phyloP scores from a whole-genome alignment of 2,329 filamentous ascomycete species.

The Aspergillus tubingensis region DNA sequence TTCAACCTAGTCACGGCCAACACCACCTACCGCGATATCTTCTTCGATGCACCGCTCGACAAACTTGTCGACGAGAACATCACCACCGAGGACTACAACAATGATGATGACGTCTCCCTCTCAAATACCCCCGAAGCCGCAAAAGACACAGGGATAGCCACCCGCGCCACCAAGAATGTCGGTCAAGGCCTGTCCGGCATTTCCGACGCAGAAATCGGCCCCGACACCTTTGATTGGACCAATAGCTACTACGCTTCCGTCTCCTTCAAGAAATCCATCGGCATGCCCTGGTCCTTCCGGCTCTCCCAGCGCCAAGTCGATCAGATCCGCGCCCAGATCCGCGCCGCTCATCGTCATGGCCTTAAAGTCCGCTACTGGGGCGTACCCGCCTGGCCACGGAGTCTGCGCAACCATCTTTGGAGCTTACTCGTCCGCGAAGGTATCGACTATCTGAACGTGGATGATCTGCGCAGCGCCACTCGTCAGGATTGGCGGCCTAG shows the following conservation, averaged over 20 bases:
- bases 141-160: neutral
- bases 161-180: constrained; percentile 23
- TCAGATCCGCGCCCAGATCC: constrained; percentile 54
- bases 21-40: constrained; percentile 54
- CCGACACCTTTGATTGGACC: constrained; percentile 48
- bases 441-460: constrained; percentile 59
- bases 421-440: constrained; percentile 55
- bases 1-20: constrained; percentile 51
- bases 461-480: constrained; percentile 56
- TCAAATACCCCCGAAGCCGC: neutral
- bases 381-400: constrained; percentile 57
- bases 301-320: constrained; percentile 50
- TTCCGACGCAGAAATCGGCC: constrained; percentile 33
- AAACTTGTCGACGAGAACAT: constrained; percentile 31
- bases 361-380: constrained; percentile 61
- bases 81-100: constrained; percentile 3
- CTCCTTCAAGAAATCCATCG: constrained; percentile 53
- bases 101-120: constrained; percentile 20
- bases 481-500: constrained; percentile 49
- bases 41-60: constrained; percentile 57
- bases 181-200: constrained; percentile 52
- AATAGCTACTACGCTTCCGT: constrained; percentile 62
- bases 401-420: constrained; percentile 58
- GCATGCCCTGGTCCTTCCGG: constrained; percentile 52
- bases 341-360: constrained; percentile 53